These are phyloP conservation scores for Penicillium cinerascens DNA, from an alignment of 495 filamentous ascomycete species.

Conservation along the genomic window DNA sequence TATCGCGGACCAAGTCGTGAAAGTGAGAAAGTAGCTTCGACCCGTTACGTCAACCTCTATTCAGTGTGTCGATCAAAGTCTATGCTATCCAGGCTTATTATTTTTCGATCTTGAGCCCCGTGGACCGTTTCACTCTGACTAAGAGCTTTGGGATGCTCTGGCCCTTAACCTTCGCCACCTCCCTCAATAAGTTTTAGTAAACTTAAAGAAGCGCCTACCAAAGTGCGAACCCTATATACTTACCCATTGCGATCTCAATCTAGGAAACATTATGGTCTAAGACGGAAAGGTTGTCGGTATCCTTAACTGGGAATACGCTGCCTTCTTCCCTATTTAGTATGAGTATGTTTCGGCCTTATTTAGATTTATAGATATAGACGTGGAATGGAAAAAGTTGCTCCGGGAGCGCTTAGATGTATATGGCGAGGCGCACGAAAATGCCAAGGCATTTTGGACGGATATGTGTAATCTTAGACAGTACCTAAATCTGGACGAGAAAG, in stretches of 20 bases:
- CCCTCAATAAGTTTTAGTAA: slow-evolving; percentile 13
- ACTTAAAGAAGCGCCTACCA: slow-evolving; percentile 21
- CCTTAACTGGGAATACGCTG: slow-evolving; percentile 30
- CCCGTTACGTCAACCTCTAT: slow-evolving; percentile 23
- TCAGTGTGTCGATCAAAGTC: slow-evolving; percentile 18
- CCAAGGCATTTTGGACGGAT: slow-evolving; percentile 26
- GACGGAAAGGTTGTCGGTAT: slow-evolving; percentile 24
- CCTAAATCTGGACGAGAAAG: slow-evolving; percentile 25
- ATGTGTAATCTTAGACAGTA: slow-evolving; percentile 19
- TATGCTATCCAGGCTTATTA: slow-evolving; percentile 22
- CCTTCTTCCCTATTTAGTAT: slow-evolving; percentile 27
- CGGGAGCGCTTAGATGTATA: slow-evolving; percentile 15
- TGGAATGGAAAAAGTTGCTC: slow-evolving; percentile 28
- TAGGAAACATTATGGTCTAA: slow-evolving; percentile 29
- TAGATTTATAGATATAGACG: slow-evolving; percentile 20
- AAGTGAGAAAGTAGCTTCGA: slow-evolving; percentile 26
- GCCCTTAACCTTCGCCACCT: slow-evolving; percentile 9
- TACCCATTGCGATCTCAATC: slow-evolving; percentile 31
- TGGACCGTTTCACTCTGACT: slow-evolving; percentile 24
- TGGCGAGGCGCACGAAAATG: slow-evolving; percentile 23
- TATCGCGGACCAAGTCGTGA: slow-evolving; percentile 25
- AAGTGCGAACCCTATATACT: slow-evolving; percentile 25
- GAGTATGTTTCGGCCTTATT: slow-evolving; percentile 27
- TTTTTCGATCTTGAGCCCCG: slow-evolving; percentile 17
- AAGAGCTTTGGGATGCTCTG: slow-evolving; percentile 24